These are phyloP conservation scores for Aspergillus sp. DNA, from an alignment of 2,329 filamentous ascomycete genomes.

Conservation along the genomic window DNA sequence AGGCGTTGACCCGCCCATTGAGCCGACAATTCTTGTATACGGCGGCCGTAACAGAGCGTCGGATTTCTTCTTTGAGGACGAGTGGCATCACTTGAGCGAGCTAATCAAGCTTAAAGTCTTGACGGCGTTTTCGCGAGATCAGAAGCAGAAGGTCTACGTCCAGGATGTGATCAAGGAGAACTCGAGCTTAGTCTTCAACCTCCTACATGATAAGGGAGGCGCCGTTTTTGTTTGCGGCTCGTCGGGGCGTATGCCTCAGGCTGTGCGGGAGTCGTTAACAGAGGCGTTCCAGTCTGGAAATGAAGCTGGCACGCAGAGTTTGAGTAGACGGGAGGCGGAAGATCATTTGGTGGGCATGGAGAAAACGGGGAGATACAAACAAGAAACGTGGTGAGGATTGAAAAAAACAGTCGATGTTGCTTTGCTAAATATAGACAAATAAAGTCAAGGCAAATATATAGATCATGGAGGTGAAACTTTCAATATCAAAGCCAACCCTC, in stretches of 20 bases:
- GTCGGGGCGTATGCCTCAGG: constrained; percentile 70
- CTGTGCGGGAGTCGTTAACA: constrained; percentile 65
- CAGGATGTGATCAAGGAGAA: constrained; percentile 62
- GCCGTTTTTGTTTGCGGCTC: constrained; percentile 55
- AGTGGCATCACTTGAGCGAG: constrained; percentile 61
- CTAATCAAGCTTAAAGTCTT: constrained; percentile 53
- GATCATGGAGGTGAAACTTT: no score
- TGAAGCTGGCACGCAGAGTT: constrained; percentile 41
- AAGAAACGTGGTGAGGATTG: constrained; percentile 64
- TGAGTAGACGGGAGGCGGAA: constrained; percentile 53
- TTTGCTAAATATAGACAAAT: no score
- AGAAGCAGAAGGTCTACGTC: constrained; percentile 64
- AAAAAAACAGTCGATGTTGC: background rate
- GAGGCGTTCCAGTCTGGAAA: constrained; percentile 55
- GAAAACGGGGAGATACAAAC: constrained; percentile 62
- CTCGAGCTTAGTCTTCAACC: constrained; percentile 48
- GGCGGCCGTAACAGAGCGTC: constrained; percentile 72
- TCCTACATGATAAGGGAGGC: constrained; percentile 53
- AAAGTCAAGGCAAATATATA: no score
- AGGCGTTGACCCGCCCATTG: constrained; percentile 29
- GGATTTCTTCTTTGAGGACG: constrained; percentile 79
- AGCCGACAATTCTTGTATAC: constrained; percentile 69
- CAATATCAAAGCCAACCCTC: no score
- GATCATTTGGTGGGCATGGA: constrained; percentile 58
- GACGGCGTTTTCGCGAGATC: constrained; percentile 71